Conservation (phyloP, 139 green algal species). For the Chlorella sp. region DNA sequence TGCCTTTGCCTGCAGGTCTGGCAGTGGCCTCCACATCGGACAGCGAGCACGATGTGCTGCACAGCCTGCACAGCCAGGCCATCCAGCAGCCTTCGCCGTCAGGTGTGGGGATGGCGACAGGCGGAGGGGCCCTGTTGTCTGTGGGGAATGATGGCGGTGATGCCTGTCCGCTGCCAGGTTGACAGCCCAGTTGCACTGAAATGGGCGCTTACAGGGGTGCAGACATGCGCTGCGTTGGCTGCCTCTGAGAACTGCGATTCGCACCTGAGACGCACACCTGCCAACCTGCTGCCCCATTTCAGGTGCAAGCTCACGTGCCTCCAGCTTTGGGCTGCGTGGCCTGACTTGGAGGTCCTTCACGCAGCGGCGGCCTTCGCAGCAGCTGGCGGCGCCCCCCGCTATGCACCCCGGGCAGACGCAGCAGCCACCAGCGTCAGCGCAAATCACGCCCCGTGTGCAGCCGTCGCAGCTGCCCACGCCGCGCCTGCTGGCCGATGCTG, state of each 20-base stretch:
- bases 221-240: too few species aligned
- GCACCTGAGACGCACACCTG: too few species aligned
- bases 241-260: too few species aligned
- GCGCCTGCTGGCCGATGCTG: neutral
- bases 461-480: conserved; percentile 28
- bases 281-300: neutral
- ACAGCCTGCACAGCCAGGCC: conserved; percentile 28
- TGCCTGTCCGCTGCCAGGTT: neutral
- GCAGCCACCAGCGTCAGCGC: conserved; percentile 13
- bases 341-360: conserved; percentile 31
- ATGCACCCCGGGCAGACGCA: neutral
- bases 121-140: too few species aligned
- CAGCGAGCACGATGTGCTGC: conserved; percentile 14
- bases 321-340: conserved; percentile 8
- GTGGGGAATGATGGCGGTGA: too few species aligned
- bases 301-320: conserved; percentile 3
- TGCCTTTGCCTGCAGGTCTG: neutral
- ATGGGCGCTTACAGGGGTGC: too few species aligned
- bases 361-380: conserved; percentile 3
- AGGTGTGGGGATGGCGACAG: neutral
- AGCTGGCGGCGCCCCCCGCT: conserved; percentile 8
- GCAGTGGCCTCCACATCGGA: neutral
- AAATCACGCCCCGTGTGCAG: conserved; percentile 26
- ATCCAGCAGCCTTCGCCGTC: neutral
- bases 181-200: too few species aligned